Evolutionary conservation across 495 filamentous ascomycete genomes (phyloP), one percentile per base, ranked within the genome.

Genomic region (Aspergillus hancockii): DNA sequence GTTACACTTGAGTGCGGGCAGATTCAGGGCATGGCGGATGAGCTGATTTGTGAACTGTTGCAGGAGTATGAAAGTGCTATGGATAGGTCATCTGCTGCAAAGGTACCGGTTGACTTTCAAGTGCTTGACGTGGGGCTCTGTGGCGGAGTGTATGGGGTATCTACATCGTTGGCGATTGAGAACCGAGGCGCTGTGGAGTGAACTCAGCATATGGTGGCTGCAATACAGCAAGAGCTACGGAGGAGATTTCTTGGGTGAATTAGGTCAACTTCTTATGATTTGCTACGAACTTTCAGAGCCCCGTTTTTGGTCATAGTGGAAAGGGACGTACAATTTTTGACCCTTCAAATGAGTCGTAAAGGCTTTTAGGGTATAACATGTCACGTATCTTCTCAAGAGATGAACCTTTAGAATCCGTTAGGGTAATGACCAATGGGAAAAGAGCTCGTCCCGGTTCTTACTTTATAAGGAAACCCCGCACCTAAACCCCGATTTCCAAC

Each of bases 21-120:
- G 74, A 80, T 96, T 19, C 87, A 91, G 76, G 68, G 73, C 0
- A 75, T 75, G 73, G 73, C 73, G 5, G 73, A 75, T 60, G 70
- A 73, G 32, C 55, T 75, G 28, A 65, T 72, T 43, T 74, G 71
- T 52, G 62, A 72, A 31, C 49, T 74, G 12, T 53, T 71, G 55
- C 50, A 65, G 14, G 65, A 69, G 23, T 49, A 22, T 49, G 46
- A 49, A 16, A 21, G 19, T 32, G 31, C 31, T 10, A 5, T 32
- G 10, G 31, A 32, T 32, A 5, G 10, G 31, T 5, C 31, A 32
- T 32, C 31, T 32, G 31, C 10, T 32, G 31, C 31, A 32, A 32
- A 32, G 10, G 5, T 32, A 10, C 8, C 71, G 71, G 0, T 67
- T 67, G 19, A 67, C 67, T n/a, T 74, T 68, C 57, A 75, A 75